Base-by-base conservation (phyloP, 1,139 yeast genomes). In the Yamadazyma diospyri region DNA sequence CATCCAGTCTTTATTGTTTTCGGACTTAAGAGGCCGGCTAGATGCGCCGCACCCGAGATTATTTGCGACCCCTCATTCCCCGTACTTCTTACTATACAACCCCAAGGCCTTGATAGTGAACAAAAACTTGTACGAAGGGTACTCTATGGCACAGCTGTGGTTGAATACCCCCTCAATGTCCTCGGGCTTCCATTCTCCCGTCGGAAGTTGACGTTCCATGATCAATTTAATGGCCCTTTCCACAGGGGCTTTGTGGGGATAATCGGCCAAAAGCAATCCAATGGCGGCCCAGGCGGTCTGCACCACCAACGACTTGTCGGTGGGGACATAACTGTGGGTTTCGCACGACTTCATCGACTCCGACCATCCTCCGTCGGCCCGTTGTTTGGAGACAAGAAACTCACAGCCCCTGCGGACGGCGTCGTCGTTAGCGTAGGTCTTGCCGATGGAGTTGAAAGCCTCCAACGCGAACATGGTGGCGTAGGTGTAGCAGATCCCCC, bases 401-500 rank as follows among this genome's bases (percentile, higher is more conserved):
- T 89, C 95, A 54, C 97, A 92, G 0, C 95, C 98, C 45, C 62
- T 72, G 29, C 67, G 64, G 6, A 85, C 95, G 3, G 66, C 57
- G 5, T 65, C 73, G 23, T 82, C 77, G 48, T 81, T 86, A 2
- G 50, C 53, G 52, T 87, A 92, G 2, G 56, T 64, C 39, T 72
- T 71, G 1, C 82, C 86, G 16, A 82, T 81, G 3, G 94, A 75
- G 25, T 76, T 65, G 33, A 92, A 67, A 0, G 98, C 97, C 49
- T 94, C 99, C 20, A 92, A 61, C 0, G 99, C 98, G 73, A 94
- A 94, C 98, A 94, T 94, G 1, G 92, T 84, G 0, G 98, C 97
- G 59, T 94, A 94, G 0, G 97, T 86, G 53, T 74, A 88, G 53
- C 99, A 94, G 8, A 94, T 82, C 27, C 98, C 99, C 99, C 99